A percentile compares a stretch with the other conserved stretches of the same genome.
Conservation (phyloP, 139 green algal species). For the Medakamo hakoo region DNA sequence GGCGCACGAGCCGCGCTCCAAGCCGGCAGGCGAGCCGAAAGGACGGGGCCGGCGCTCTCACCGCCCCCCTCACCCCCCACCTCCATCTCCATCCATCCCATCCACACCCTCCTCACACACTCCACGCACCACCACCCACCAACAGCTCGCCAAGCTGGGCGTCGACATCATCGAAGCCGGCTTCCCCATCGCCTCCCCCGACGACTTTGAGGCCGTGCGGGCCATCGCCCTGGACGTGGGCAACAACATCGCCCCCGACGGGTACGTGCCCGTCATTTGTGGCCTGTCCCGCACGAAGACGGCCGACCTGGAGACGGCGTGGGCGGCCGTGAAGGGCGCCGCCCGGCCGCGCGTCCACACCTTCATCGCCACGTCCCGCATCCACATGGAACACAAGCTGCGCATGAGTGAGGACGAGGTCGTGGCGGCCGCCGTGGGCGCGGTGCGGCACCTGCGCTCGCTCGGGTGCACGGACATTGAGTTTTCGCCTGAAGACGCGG, state of each 20-base stretch:
- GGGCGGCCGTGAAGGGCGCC: conserved; percentile 48
- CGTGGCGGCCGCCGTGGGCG: conserved; percentile 69
- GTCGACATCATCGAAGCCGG: conserved; percentile 99
- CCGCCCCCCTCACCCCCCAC: not conserved
- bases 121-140: no score
- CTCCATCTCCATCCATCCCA: not conserved
- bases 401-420: conserved; percentile 77
- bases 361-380: conserved; percentile 90
- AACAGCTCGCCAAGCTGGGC: conserved; percentile 18
- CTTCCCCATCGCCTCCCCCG: conserved; percentile 89
- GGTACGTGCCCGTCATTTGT: conserved; percentile 97
- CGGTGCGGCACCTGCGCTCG: conserved; percentile 64
- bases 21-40: not conserved
- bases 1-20: not conserved
- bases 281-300: conserved; percentile 71
- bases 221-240: conserved; percentile 82
- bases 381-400: conserved; percentile 96
- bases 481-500: conserved; percentile 92
- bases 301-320: conserved; percentile 39
- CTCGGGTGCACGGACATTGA: conserved; percentile 94
- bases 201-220: conserved; percentile 91
- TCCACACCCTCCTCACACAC: not conserved
- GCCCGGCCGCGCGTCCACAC: conserved; percentile 84
- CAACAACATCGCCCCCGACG: conserved; percentile 53
- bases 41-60: no score